phyloP scores from a whole-genome alignment of 2,329 filamentous ascomycete genomes.

The Biscogniauxia mediterranea region DNA sequence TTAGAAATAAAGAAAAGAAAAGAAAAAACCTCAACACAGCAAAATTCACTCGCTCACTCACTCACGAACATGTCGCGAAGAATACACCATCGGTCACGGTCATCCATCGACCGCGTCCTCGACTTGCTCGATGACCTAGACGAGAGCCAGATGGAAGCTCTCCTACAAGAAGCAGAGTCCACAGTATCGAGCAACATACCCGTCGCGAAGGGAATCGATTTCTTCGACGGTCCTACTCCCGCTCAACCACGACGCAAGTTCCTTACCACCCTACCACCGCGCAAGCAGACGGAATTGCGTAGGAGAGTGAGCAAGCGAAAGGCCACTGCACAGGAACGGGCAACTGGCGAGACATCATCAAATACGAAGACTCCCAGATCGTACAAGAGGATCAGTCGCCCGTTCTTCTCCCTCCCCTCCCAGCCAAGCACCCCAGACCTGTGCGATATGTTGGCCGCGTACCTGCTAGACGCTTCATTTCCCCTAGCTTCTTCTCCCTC shows the following conservation, averaged over 20 bases:
- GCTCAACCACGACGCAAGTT: conserved; percentile 23
- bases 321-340: conserved; percentile 14
- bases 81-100: conserved; percentile 26
- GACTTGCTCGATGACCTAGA: conserved; percentile 29
- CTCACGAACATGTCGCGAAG: conserved; percentile 11
- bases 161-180: conserved; percentile 30
- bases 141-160: conserved; percentile 26
- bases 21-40: not conserved
- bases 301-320: conserved; percentile 22
- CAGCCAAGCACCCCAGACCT: conserved; percentile 17
- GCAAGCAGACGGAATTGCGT: conserved; percentile 22
- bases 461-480: conserved; percentile 14
- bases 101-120: conserved; percentile 30
- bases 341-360: not conserved
- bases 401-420: conserved; percentile 18
- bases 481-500: conserved; percentile 6
- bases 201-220: conserved; percentile 28
- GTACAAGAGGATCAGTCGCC: conserved; percentile 28
- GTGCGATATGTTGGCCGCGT: conserved; percentile 21
- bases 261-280: conserved; percentile 24
- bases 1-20: not conserved
- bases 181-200: conserved; percentile 26
- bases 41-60: not conserved
- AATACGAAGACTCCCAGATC: conserved; percentile 19
- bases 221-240: conserved; percentile 22